phyloP scores from a whole-genome alignment of 2,329 filamentous ascomycete genomes.

The Purpureocillium lavendulum region DNA sequence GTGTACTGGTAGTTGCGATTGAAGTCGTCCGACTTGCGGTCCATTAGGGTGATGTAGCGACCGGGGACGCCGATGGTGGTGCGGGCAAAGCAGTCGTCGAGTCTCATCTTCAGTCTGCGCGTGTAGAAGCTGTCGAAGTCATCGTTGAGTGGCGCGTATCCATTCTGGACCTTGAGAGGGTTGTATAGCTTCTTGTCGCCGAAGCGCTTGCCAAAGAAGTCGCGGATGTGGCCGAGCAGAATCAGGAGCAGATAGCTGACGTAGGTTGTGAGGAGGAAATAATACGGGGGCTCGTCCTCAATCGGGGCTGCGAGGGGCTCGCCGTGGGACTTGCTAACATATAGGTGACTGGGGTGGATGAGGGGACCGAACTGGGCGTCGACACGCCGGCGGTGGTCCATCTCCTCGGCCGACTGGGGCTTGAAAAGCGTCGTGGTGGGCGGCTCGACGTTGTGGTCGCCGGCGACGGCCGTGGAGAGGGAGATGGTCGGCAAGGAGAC shows the following conservation, averaged over 20 bases:
- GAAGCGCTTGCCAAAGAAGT: conserved; percentile 97
- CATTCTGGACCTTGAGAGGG: conserved; percentile 73
- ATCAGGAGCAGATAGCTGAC: conserved; percentile 96
- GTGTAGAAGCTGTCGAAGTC: conserved; percentile 99
- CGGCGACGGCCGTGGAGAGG: conserved; percentile 74
- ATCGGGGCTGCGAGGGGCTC: conserved; percentile 72
- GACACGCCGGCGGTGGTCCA: conserved; percentile 62
- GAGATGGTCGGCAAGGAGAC: conserved; percentile 84
- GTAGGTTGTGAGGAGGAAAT: conserved; percentile 94
- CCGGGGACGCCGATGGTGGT: conserved; percentile 91
- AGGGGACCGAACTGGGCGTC: conserved; percentile 91
- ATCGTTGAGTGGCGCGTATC: conserved; percentile 91
- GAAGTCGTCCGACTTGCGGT: conserved; percentile 84
- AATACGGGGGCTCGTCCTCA: conserved; percentile 94
- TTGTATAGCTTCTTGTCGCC: conserved; percentile 73
- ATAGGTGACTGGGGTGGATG: conserved; percentile 70
- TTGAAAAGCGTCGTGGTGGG: conserved; percentile 75
- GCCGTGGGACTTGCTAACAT: conserved; percentile 81
- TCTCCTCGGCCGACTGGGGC: conserved; percentile 78
- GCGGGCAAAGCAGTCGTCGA: conserved; percentile 94
- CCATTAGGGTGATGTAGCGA: conserved; percentile 84
- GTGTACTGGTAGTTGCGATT: conserved; percentile 86
- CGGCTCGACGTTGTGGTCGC: conserved; percentile 62
- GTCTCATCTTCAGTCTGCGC: conserved; percentile 80
- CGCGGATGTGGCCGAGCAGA: conserved; percentile 86